These are phyloP conservation scores for Talaromyces albobiverticillius DNA, from an alignment of 2,329 filamentous ascomycete species.

Conservation along the genomic window DNA sequence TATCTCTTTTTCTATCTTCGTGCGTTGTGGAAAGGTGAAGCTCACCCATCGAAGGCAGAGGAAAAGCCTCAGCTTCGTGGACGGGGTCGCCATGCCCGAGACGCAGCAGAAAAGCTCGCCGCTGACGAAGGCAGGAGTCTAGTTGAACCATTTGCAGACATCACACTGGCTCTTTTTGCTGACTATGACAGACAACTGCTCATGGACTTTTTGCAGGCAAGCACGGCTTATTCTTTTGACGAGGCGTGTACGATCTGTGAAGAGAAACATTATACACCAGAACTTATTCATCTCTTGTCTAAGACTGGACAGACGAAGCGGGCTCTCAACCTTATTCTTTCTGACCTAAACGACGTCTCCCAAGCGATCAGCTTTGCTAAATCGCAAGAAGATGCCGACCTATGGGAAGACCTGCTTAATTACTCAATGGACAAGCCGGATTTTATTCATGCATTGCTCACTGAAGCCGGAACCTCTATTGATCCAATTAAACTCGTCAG, in stretches of 20 bases:
- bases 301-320: slow-evolving; percentile 93
- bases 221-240: slow-evolving; percentile 85
- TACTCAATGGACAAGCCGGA: slow-evolving; percentile 97
- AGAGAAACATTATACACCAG: slow-evolving; percentile 73
- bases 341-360: slow-evolving; percentile 83
- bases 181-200: slow-evolving; percentile 75
- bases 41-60: slow-evolving; percentile 42
- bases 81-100: slow-evolving; percentile 36
- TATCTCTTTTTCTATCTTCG: slow-evolving; percentile 93
- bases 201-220: slow-evolving; percentile 82
- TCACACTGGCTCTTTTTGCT: slow-evolving; percentile 82
- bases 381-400: slow-evolving; percentile 82
- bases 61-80: slow-evolving; percentile 31
- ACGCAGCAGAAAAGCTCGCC: slow-evolving; percentile 47
- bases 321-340: slow-evolving; percentile 88
- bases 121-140: slow-evolving; percentile 62
- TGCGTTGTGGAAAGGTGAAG: slow-evolving; percentile 76
- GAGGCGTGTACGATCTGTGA: slow-evolving; percentile 72
- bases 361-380: slow-evolving; percentile 95
- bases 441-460: slow-evolving; percentile 87
- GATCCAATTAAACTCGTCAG: slow-evolving; percentile 87
- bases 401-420: slow-evolving; percentile 91
- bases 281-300: slow-evolving; percentile 92
- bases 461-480: slow-evolving; percentile 91
- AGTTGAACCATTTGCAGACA: slow-evolving; percentile 82